phyloP scores from a whole-genome alignment of 2,329 filamentous ascomycete species.

The Fusarium sp. region DNA sequence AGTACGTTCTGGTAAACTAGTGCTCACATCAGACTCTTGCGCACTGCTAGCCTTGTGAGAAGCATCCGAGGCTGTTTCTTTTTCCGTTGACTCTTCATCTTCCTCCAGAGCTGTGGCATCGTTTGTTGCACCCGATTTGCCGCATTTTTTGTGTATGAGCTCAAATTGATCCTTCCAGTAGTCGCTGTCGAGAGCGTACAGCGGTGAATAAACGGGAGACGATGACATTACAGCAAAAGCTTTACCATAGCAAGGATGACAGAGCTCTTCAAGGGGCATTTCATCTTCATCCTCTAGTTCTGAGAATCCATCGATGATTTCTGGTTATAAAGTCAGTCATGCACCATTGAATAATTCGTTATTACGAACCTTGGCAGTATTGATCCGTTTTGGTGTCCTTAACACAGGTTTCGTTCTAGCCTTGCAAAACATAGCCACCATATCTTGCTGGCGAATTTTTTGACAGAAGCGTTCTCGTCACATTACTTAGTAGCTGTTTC shows the following conservation, averaged over 20 bases:
- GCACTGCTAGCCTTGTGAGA: too few relatives aligned
- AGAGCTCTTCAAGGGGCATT: not conserved
- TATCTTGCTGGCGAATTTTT: too few relatives aligned
- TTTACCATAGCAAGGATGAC: conserved; percentile 2
- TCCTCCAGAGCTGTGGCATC: too few relatives aligned
- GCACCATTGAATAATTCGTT: fast-evolving
- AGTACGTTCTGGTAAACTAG: too few relatives aligned
- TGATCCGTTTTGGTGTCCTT: not conserved
- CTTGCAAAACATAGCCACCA: not conserved
- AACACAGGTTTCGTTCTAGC: not conserved
- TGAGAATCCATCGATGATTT: not conserved
- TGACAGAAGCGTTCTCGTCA: not conserved
- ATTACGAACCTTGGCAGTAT: not conserved
- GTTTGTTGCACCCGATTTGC: not conserved
- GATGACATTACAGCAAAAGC: not conserved
- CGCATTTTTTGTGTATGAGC: not conserved
- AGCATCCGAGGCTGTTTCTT: too few relatives aligned
- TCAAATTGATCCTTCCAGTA: not conserved
- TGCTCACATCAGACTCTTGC: too few relatives aligned
- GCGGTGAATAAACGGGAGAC: not conserved
- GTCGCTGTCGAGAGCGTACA: not conserved
- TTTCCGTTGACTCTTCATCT: too few relatives aligned
- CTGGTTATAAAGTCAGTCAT: not conserved
- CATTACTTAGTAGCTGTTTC: not conserved
- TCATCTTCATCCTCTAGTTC: not conserved